Base-by-base conservation (phyloP, 768 basidiomycete species). In the Podaxis sp. region DNA sequence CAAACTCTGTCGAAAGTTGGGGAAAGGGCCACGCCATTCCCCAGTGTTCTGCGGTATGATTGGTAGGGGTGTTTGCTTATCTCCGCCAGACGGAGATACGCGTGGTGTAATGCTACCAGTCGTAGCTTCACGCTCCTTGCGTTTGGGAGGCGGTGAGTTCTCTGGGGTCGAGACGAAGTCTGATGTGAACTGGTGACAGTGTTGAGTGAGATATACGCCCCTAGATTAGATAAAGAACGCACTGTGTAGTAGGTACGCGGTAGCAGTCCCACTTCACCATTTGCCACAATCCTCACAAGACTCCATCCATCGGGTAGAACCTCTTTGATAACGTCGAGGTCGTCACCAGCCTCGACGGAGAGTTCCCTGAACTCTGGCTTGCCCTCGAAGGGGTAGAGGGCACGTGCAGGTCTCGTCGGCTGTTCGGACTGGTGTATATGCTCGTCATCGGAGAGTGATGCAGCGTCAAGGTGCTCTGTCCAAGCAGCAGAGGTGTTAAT, bases 251-350 rank as follows among this genome's bases (percentile, higher is more conserved):
- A 91, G 11, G 84, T 76, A 46, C 80, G 78, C 20, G 91, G 91
- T 52, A 93, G 66, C 63, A 93, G 73, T 0, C 91, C 91, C 60
- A 90, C 74, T 69, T 87, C 85, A 33, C 84, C 85, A n/a, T 72
- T 76, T 11, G 67, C 73, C 20, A 53, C 30, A 62, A 77, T 81
- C 74, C 78, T 84, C 13, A 88, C 88, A 38, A 93, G 77, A 74
- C 91, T 92, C 91, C 91, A 93, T 4, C 91, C 91, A 65, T 92
- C 89, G 6, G 85, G 86, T 1, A 87, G 78, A 58, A 90, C 82
- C 64, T 90, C 89, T 65, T 84, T 87, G 55, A 95, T 68, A n/a
- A 92, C 76, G 53, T 87, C 84, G 22, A 95, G 72, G 64, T 82
- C 81, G 65, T 91, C 89, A 12, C 91, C 91, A 0, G 89, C 89